Conservation (phyloP, 352 stramenopile genomes). For the Phytopythium ostracodes region DNA sequence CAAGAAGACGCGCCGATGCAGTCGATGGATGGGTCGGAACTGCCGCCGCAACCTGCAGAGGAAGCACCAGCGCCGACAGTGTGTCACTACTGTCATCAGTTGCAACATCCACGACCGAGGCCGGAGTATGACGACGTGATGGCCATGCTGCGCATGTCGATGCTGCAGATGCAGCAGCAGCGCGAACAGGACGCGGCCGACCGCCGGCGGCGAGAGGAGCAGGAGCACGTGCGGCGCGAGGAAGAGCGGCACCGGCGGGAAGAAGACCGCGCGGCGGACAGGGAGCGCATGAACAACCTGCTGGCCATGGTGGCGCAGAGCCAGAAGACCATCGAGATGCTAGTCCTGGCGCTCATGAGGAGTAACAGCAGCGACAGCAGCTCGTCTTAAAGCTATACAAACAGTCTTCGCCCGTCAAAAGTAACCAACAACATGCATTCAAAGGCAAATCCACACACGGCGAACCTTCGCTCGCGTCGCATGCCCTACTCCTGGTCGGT, state of each 20-base stretch:
- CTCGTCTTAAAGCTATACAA: neutral
- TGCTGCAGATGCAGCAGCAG: constrained; percentile 9
- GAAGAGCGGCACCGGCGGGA: constrained; percentile 3
- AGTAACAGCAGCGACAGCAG: neutral
- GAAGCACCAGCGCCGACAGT: no score
- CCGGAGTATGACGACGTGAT: constrained; percentile 1
- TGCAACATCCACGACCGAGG: neutral
- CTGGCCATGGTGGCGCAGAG: constrained; percentile 5
- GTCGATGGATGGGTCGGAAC: neutral
- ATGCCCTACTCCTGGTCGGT: neutral
- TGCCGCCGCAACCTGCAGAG: neutral
- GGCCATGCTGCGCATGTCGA: constrained; percentile 5
- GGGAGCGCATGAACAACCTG: neutral
- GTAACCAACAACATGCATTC: constrained; percentile 4
- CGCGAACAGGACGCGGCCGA: constrained; percentile 7
- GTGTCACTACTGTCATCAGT: neutral
- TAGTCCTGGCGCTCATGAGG: constrained; percentile 4
- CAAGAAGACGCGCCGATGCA: neutral
- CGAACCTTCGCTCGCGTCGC: neutral
- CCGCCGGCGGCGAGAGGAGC: constrained; percentile 1
- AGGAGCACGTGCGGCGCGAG: neutral
- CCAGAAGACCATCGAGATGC: constrained; percentile 7
- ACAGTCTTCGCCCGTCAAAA: neutral
- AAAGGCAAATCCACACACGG: neutral
- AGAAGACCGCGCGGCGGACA: constrained; percentile 4